Evolutionary conservation across 2,329 filamentous ascomycete genomes (phyloP).

Genomic region (Arthrobotrys megalospora): DNA sequence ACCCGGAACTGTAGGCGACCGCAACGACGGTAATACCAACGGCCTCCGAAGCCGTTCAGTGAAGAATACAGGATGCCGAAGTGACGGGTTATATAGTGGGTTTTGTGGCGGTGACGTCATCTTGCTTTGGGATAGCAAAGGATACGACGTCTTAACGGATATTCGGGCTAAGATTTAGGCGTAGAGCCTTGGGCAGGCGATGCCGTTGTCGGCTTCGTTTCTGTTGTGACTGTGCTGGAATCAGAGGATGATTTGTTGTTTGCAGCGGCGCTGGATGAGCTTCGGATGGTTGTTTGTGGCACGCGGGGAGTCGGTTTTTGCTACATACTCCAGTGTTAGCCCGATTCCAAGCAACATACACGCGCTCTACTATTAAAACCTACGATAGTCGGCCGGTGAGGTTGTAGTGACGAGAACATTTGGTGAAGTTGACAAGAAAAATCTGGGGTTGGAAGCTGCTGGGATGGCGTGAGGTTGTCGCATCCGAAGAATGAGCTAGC

Average conservation of each 20-base stretch:
- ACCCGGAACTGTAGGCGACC: slow-evolving; percentile 64
- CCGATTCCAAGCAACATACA: background rate
- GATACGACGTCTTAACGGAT: background rate
- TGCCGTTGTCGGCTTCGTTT: background rate
- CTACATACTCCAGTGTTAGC: background rate
- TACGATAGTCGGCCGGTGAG: slow-evolving; percentile 54
- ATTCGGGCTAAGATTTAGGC: background rate
- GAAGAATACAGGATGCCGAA: slow-evolving; percentile 82
- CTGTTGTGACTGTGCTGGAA: background rate
- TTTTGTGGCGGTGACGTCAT: slow-evolving; percentile 62
- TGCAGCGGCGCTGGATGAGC: slow-evolving; percentile 18
- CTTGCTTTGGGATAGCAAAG: background rate
- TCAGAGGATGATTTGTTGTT: background rate
- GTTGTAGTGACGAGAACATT: slow-evolving; percentile 59
- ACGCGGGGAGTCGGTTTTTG: slow-evolving; percentile 32
- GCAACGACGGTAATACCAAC: slow-evolving; percentile 65
- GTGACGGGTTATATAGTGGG: slow-evolving; percentile 72
- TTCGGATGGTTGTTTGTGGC: slow-evolving; percentile 40
- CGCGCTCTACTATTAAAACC: background rate
- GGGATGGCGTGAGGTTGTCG: slow-evolving; percentile 26
- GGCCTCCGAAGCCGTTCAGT: slow-evolving; percentile 75
- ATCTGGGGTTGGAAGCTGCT: slow-evolving; percentile 25
- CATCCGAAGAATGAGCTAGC: slow-evolving; percentile 20
- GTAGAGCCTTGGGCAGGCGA: slow-evolving; percentile 1
- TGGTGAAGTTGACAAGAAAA: slow-evolving; percentile 24